These are phyloP conservation scores for Stemphylium lycopersici DNA, from an alignment of 2,329 filamentous ascomycete genomes.

Conservation along the genomic window DNA sequence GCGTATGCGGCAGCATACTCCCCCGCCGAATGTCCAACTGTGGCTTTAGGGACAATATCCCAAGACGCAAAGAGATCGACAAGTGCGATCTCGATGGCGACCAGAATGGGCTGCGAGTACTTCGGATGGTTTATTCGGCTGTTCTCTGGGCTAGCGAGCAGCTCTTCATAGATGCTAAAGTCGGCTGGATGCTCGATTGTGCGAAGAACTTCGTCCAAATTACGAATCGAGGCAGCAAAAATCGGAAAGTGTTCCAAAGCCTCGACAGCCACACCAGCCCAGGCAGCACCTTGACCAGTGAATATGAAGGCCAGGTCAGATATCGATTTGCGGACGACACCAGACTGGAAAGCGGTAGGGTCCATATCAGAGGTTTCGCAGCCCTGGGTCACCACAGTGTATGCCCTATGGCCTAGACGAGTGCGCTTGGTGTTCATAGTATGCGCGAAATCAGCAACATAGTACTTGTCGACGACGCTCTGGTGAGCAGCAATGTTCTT, in stretches of 20 bases:
- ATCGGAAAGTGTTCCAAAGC: not conserved
- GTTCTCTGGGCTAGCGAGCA: not conserved
- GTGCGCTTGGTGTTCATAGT: not conserved
- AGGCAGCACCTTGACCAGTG: not conserved
- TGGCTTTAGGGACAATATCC: not conserved
- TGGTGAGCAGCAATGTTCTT: not conserved
- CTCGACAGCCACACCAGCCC: not conserved
- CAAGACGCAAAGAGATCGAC: slow-evolving; percentile 27
- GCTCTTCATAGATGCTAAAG: not conserved
- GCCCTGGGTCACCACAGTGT: not conserved
- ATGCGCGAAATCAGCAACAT: not conserved
- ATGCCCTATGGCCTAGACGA: not conserved
- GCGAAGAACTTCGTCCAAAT: not conserved
- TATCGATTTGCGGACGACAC: not conserved
- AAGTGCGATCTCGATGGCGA: slow-evolving; percentile 23
- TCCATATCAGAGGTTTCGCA: not conserved
- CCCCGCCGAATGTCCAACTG: slow-evolving; percentile 34
- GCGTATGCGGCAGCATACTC: slow-evolving; percentile 35
- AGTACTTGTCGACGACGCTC: no score
- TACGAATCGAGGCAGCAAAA: not conserved
- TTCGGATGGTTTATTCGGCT: not conserved
- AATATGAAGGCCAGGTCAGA: not conserved
- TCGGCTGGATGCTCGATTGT: not conserved
- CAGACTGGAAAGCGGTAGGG: not conserved
- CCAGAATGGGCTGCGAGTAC: not conserved